Percentiles rank a stretch among this genome's conserved stretches.
Conservation (phyloP, 441 rosid species). For the Corymbia calophylla region DNA sequence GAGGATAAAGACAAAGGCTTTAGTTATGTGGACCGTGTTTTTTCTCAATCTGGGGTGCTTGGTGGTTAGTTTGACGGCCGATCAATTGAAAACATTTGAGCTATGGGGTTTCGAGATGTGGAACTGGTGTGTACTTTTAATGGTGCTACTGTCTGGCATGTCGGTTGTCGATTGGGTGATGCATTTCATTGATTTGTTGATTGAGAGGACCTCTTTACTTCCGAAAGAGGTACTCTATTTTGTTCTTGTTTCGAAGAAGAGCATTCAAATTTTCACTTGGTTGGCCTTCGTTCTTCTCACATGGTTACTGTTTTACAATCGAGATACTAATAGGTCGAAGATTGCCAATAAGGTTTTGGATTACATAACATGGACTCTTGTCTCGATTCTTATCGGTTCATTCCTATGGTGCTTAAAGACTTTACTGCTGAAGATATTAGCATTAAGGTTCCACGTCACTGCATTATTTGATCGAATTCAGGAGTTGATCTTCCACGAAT, state of each 20-base stretch:
- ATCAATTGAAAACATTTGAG: constrained; percentile 9
- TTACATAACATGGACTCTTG: constrained; percentile 56
- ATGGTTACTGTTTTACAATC: constrained; percentile 52
- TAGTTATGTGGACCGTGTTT: constrained; percentile 46
- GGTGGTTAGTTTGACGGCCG: constrained; percentile 48
- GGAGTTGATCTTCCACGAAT: constrained; percentile 78
- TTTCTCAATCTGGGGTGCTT: constrained; percentile 28
- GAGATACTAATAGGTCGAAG: constrained; percentile 25
- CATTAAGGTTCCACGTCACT: constrained; percentile 73
- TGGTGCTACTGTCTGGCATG: constrained; percentile 69
- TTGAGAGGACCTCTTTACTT: constrained; percentile 63
- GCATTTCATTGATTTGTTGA: constrained; percentile 63
- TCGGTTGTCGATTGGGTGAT: constrained; percentile 64
- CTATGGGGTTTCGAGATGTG: constrained; percentile 62
- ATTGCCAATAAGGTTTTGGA: constrained; percentile 33
- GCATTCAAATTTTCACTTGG: constrained; percentile 79
- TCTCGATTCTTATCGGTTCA: constrained; percentile 50
- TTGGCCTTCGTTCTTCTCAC: constrained; percentile 48
- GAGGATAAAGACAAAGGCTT: constrained; percentile 19
- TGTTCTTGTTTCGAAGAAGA: constrained; percentile 81
- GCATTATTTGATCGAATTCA: constrained; percentile 88
- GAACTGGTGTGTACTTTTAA: constrained; percentile 79
- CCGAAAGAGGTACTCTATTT: constrained; percentile 73
- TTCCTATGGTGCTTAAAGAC: constrained; percentile 65
- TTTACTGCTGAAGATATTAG: constrained; percentile 57